A percentile compares a stretch with the other conserved stretches of the same genome.
phyloP scores from a whole-genome alignment of 441 rosid genomes.

The Corymbia calophylla region DNA sequence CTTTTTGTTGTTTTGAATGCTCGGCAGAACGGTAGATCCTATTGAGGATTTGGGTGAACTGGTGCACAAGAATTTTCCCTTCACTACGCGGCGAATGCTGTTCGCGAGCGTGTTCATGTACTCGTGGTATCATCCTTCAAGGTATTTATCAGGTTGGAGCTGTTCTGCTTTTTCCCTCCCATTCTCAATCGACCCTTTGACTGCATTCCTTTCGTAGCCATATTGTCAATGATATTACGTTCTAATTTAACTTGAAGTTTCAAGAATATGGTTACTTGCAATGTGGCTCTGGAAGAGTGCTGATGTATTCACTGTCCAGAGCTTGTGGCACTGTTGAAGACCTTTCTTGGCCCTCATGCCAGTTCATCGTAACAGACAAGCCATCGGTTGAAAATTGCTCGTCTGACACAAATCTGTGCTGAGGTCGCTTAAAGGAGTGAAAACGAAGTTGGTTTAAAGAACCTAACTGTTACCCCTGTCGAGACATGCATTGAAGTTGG shows the following conservation, averaged over 20 bases:
- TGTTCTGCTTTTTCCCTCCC: slow-evolving; percentile 25
- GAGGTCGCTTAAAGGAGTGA: background rate
- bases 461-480: background rate
- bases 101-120: slow-evolving; percentile 52
- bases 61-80: slow-evolving; percentile 23
- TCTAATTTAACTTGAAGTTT: background rate
- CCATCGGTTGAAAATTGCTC: background rate
- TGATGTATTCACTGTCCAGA: background rate
- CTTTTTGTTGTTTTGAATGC: background rate
- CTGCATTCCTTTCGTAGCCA: background rate
- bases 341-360: background rate
- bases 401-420: background rate
- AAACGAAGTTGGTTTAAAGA: background rate
- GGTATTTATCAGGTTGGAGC: slow-evolving; percentile 95
- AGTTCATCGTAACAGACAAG: background rate
- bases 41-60: slow-evolving; percentile 26
- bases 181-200: background rate
- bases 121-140: slow-evolving; percentile 59
- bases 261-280: background rate
- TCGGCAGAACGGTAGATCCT: slow-evolving; percentile 26
- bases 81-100: slow-evolving; percentile 41
- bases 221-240: background rate
- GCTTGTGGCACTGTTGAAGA: background rate
- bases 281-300: background rate
- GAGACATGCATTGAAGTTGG: background rate